These are phyloP conservation scores for Wickerhamomyces kurtzmanii DNA, from an alignment of 805 yeast genomes.

Conservation along the genomic window DNA sequence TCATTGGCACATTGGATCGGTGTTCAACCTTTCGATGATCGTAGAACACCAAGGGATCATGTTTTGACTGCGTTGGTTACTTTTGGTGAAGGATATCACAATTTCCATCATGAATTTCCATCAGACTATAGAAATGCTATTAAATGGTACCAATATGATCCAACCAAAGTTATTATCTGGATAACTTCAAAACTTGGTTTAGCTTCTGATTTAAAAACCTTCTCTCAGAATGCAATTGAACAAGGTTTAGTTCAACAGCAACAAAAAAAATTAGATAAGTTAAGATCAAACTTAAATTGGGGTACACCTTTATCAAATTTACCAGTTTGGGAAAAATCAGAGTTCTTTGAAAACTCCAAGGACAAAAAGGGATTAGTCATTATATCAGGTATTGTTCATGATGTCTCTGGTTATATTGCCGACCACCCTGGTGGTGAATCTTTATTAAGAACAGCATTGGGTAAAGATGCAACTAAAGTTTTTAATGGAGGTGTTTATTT, in stretches of 20 bases:
- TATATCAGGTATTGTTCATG: slow-evolving; percentile 73
- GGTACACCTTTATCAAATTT: slow-evolving; percentile 57
- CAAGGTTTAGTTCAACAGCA: slow-evolving; percentile 79
- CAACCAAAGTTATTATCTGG: slow-evolving; percentile 61
- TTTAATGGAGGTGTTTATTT: slow-evolving; percentile 83
- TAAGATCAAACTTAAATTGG: slow-evolving; percentile 60
- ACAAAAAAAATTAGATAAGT: slow-evolving; percentile 65
- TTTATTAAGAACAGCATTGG: slow-evolving; percentile 56
- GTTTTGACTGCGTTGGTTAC: slow-evolving; percentile 73
- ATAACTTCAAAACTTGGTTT: slow-evolving; percentile 53
- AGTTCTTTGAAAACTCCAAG: slow-evolving; percentile 40
- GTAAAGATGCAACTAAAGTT: slow-evolving; percentile 78
- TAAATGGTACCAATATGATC: slow-evolving; percentile 84
- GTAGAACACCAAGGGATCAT: slow-evolving; percentile 83
- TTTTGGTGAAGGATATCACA: slow-evolving; percentile 85
- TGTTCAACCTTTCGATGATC: slow-evolving; percentile 76
- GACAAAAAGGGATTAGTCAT: slow-evolving; percentile 53
- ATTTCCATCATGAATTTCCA: slow-evolving; percentile 88
- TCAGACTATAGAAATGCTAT: slow-evolving; percentile 82
- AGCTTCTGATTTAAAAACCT: slow-evolving; percentile 64
- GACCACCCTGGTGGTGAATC: slow-evolving; percentile 86
- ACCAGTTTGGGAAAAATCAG: slow-evolving; percentile 67
- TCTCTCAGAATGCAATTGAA: slow-evolving; percentile 72
- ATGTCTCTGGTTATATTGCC: slow-evolving; percentile 54
- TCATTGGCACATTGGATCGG: slow-evolving; percentile 86